These are phyloP conservation scores for Exophiala aquamarina DNA, from an alignment of 2,329 filamentous ascomycete genomes.

Conservation along the genomic window DNA sequence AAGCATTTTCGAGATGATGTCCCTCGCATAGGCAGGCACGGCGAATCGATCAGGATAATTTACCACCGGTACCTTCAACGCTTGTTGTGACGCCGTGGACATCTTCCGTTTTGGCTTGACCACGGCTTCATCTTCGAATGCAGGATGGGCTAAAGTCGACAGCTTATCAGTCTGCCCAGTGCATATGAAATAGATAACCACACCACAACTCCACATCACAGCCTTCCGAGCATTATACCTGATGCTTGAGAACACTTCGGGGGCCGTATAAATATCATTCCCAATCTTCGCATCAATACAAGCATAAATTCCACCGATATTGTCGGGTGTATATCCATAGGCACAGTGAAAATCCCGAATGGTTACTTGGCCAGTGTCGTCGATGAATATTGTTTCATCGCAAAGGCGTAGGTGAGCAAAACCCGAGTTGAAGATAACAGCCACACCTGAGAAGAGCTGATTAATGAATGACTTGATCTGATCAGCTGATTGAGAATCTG, in stretches of 20 bases:
- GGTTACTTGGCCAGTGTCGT: not conserved
- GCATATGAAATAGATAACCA: constrained; percentile 4
- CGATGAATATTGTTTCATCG: constrained; percentile 2
- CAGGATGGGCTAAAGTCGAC: constrained; percentile 4
- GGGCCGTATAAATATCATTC: constrained; percentile 1
- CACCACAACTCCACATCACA: constrained; percentile 7
- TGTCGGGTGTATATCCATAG: constrained; percentile 1
- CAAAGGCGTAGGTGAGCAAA: constrained; percentile 4
- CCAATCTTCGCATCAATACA: not conserved
- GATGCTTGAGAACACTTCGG: constrained; percentile 4
- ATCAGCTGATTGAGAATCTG: not conserved
- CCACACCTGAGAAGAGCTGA: constrained; percentile 4
- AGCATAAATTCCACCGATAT: not conserved
- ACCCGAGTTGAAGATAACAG: constrained; percentile 3
- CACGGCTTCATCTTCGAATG: constrained; percentile 1
- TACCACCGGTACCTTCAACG: not conserved
- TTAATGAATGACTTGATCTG: constrained; percentile 2
- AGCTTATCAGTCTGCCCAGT: constrained; percentile 1
- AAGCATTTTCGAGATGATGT: constrained; percentile 8
- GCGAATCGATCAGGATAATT: constrained; percentile 4
- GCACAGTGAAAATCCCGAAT: constrained; percentile 1
- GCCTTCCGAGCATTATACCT: constrained; percentile 9
- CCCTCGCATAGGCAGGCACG: constrained; percentile 2
- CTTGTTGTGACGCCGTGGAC: not conserved
- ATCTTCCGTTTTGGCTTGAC: not conserved